Evolutionary conservation across 768 basidiomycete species (phyloP).

Genomic region (Trichaptum fuscoviolaceum): DNA sequence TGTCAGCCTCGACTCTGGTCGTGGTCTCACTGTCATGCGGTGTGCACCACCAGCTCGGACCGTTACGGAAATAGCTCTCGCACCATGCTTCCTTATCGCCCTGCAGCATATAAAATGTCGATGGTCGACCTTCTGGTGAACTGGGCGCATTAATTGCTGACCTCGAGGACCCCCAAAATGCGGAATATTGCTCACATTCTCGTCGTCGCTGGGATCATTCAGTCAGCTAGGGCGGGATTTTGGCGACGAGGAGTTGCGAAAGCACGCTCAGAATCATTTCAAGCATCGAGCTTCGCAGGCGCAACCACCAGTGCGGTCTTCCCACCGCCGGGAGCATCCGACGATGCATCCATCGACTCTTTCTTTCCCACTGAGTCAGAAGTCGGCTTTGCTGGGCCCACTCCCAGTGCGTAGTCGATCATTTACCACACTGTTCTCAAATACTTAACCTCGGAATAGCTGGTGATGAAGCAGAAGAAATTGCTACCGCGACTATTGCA

Average conservation of each 20-base stretch:
- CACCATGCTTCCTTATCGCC: conserved; percentile 1
- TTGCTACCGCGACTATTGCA: conserved; percentile 37
- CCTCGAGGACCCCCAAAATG: not conserved
- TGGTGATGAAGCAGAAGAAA: conserved; percentile 37
- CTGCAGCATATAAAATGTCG: not conserved
- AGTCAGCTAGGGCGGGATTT: not conserved
- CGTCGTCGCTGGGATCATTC: not conserved
- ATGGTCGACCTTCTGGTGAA: not conserved
- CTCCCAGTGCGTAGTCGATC: conserved; percentile 34
- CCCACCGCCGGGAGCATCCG: conserved; percentile 35
- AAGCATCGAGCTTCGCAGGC: conserved; percentile 38
- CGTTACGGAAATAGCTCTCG: not conserved
- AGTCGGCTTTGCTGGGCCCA: conserved; percentile 44
- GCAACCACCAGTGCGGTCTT: conserved; percentile 35
- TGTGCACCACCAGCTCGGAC: not conserved
- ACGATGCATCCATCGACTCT: conserved; percentile 21
- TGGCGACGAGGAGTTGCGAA: not conserved
- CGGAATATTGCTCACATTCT: not conserved
- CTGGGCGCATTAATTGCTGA: not conserved
- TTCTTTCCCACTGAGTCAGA: conserved; percentile 37
- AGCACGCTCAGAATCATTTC: conserved; percentile 1
- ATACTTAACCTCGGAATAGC: conserved; percentile 24
- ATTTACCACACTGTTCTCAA: not conserved
- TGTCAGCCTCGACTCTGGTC: not conserved
- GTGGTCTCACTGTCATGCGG: not conserved